Evolutionary conservation across 495 filamentous ascomycete genomes (phyloP), one percentile per base, ranked within the genome.

Genomic region (Viridothelium virens): DNA sequence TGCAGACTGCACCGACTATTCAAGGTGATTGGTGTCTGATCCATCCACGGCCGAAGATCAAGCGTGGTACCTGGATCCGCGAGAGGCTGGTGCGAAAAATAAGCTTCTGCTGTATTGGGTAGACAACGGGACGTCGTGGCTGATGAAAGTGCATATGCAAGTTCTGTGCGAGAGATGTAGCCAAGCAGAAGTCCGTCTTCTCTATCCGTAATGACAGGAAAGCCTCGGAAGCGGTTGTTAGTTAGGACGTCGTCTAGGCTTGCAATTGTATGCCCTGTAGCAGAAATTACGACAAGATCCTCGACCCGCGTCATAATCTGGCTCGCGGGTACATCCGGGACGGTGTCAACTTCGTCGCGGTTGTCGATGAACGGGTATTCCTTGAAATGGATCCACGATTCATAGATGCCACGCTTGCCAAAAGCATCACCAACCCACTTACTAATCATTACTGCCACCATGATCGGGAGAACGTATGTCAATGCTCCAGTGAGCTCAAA

Each of bases 341-440:
- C 79, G 2, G 85, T 83, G 1, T 82, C 68, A 39, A 63, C 56
- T 63, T 97, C 94, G 69, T 97, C 94, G 64, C 88, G 87, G 72
- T 95, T 94, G 74, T 97, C 95, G 44, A 98, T 83, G 77, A 93
- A 97, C 2, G 95, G 95, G 76, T 97, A 98, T 71, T 91, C 92
- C 69, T 93, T 93, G 74, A 97, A 88, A 65, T 90, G 89, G 73
- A 98, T 97, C 94, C 94, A 98, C 59, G 86, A 89, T 73, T 98
- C 94, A 80, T 98, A 98, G 75, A 98, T 98, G 38, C 95, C 94
- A 18, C 89, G 86, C 62, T 90, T 91, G 18, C 90, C 90, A 76
- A 98, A 96, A 37, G 93, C 94, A 75, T 98, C 94, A 72, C 94
- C 94, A 31, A 96, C 91, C 94, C 94, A 98, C 77, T 98, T 98